phyloP scores from a whole-genome alignment of 2,329 filamentous ascomycete genomes.

The Trichoderma afroharzianum region DNA sequence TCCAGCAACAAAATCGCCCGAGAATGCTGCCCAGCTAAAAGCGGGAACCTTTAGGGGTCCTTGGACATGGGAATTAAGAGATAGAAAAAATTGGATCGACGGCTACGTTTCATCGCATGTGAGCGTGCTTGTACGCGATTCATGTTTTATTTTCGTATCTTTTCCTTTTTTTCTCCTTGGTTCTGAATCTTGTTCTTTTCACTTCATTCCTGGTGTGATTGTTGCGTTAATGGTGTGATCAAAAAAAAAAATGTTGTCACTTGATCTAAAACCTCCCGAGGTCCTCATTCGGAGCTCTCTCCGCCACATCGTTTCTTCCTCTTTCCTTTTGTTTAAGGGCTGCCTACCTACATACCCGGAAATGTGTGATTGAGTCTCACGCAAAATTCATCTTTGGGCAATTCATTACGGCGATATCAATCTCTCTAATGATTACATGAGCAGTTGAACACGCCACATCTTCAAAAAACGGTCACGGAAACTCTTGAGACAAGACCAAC shows the following conservation, averaged over 20 bases:
- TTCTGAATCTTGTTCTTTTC: not conserved
- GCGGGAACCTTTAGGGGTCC: not conserved
- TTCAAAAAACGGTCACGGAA: not conserved
- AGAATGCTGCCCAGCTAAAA: not conserved
- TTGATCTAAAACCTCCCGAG: not conserved
- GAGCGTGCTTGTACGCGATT: not conserved
- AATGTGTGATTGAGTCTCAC: not conserved
- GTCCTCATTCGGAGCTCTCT: not conserved
- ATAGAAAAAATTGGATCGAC: not conserved
- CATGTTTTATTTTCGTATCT: not conserved
- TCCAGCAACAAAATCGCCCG: not conserved
- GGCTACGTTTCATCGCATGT: conserved; percentile 10
- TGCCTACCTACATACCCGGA: not conserved
- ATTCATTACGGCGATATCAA: not conserved
- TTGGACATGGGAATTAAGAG: not conserved
- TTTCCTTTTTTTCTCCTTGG: not conserved
- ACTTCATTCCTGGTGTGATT: not conserved
- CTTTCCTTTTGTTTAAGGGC: not conserved
- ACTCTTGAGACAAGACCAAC: not conserved
- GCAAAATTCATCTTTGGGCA: not conserved
- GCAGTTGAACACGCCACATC: too few relatives aligned
- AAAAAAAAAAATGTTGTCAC: not conserved
- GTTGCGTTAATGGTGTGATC: not conserved
- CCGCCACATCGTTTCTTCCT: not conserved
- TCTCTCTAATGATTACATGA: not conserved